A percentile compares a stretch with the other conserved stretches of the same genome.
phyloP scores from a whole-genome alignment of 768 basidiomycete genomes.

The Calocybe indica region DNA sequence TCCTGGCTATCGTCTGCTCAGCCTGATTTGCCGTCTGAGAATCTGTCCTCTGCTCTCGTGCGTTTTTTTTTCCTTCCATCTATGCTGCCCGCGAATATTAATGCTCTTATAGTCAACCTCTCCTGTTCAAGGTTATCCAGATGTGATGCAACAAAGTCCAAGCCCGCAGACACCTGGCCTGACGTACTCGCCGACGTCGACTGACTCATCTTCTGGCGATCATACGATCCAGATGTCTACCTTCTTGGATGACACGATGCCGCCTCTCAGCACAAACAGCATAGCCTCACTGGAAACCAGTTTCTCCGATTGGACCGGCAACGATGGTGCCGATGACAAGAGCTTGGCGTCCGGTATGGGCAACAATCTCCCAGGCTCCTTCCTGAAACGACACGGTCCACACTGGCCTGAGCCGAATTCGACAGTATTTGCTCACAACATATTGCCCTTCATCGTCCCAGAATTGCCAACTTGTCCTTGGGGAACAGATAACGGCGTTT shows the following conservation, averaged over 20 bases:
- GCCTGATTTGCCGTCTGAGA: not conserved
- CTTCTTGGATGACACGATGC: slow-evolving; percentile 40
- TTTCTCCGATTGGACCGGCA: slow-evolving; percentile 6
- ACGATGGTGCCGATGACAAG: too few relatives aligned
- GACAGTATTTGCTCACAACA: too few relatives aligned
- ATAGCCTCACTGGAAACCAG: not conserved
- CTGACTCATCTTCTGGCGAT: slow-evolving; percentile 49
- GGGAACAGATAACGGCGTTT: slow-evolving; percentile 3
- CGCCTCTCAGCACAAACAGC: slow-evolving; percentile 7
- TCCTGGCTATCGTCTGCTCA: not conserved
- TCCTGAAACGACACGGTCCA: too few relatives aligned
- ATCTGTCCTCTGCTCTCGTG: not conserved
- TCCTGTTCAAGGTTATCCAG: too few relatives aligned
- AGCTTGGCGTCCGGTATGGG: too few relatives aligned
- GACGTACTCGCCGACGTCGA: slow-evolving; percentile 54
- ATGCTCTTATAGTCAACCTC: too few relatives aligned
- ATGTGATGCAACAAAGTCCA: slow-evolving; percentile 14
- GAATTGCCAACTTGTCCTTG: not conserved
- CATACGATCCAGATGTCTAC: slow-evolving; percentile 51
- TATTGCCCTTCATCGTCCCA: not conserved
- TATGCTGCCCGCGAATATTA: too few relatives aligned
- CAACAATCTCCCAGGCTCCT: too few relatives aligned
- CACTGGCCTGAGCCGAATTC: too few relatives aligned
- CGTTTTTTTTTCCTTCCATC: not conserved
- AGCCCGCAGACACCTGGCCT: slow-evolving; percentile 54